phyloP scores from a whole-genome alignment of 306 rosid species.

The Acacia acuminata region DNA sequence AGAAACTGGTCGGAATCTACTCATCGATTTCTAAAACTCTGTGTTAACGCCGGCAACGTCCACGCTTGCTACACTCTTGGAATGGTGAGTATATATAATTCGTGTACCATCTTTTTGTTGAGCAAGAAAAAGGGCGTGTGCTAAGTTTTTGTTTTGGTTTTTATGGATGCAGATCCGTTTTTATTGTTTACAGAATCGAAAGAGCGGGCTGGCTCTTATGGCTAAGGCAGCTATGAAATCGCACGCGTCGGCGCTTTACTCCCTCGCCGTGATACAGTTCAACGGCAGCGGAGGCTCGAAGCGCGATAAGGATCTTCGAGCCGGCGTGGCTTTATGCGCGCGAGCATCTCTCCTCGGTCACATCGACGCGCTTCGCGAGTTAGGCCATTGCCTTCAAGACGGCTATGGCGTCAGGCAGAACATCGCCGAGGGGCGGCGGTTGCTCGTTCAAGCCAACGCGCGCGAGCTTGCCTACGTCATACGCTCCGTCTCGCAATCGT shows the following conservation, averaged over 20 bases:
- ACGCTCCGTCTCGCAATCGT: conserved; percentile 31
- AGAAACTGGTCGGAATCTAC: conserved; percentile 60
- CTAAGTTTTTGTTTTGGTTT: neutral
- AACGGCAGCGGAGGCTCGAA: conserved; percentile 71
- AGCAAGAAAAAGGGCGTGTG: neutral
- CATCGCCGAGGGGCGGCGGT: conserved; percentile 54
- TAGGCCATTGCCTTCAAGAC: conserved; percentile 80
- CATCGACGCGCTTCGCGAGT: conserved; percentile 67
- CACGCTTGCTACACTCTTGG: conserved; percentile 76
- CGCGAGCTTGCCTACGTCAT: conserved; percentile 56
- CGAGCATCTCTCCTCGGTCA: conserved; percentile 69
- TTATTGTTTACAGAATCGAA: conserved; percentile 60
- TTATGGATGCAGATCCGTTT: conserved; percentile 58
- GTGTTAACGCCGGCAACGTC: conserved; percentile 58
- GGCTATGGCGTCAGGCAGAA: conserved; percentile 61
- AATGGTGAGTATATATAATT: conserved; percentile 52
- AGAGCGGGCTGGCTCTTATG: conserved; percentile 61
- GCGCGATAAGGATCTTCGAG: conserved; percentile 51
- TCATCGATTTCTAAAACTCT: conserved; percentile 55
- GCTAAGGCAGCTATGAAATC: conserved; percentile 68
- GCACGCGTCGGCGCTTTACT: conserved; percentile 65
- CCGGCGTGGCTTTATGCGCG: conserved; percentile 63
- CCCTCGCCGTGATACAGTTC: conserved; percentile 73
- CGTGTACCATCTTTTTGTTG: neutral
- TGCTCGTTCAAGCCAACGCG: conserved; percentile 66